Conservation (phyloP, 2,329 filamentous ascomycete genomes). For the Cercospora sojina region DNA sequence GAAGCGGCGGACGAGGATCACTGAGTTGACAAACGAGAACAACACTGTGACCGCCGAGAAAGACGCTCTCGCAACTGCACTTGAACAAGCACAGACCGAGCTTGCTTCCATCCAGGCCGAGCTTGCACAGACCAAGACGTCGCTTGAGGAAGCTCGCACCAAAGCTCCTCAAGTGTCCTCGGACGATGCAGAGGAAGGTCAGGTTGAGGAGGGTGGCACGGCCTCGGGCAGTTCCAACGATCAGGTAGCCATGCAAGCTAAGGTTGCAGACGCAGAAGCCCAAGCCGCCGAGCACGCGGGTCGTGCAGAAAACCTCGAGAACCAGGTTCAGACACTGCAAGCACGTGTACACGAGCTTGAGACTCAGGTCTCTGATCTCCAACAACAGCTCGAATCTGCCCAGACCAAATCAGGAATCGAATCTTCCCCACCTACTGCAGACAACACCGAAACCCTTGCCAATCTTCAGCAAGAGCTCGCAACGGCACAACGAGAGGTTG, state of each 20-base stretch:
- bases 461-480: conserved; percentile 45
- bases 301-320: conserved; percentile 39
- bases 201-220: conserved; percentile 41
- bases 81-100: conserved; percentile 29
- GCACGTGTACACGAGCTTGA: conserved; percentile 64
- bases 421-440: conserved; percentile 2
- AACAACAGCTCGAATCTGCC: conserved; percentile 42
- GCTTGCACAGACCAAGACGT: conserved; percentile 51
- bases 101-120: conserved; percentile 23
- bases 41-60: conserved; percentile 59
- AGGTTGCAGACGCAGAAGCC: conserved; percentile 43
- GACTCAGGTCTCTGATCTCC: conserved; percentile 51
- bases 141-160: conserved; percentile 63
- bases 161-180: conserved; percentile 34
- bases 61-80: conserved; percentile 42
- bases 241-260: conserved; percentile 39
- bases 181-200: conserved; percentile 48
- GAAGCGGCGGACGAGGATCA: conserved; percentile 50
- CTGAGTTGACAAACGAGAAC: conserved; percentile 43
- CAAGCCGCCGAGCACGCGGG: conserved; percentile 42
- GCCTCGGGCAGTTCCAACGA: conserved; percentile 34
- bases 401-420: conserved; percentile 12
- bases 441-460: conserved; percentile 35
- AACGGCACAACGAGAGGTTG: conserved; percentile 47
- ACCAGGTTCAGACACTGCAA: conserved; percentile 54